Base-by-base conservation (phyloP, 352 stramenopile genomes). In the Phytophthora chlamydospora region DNA sequence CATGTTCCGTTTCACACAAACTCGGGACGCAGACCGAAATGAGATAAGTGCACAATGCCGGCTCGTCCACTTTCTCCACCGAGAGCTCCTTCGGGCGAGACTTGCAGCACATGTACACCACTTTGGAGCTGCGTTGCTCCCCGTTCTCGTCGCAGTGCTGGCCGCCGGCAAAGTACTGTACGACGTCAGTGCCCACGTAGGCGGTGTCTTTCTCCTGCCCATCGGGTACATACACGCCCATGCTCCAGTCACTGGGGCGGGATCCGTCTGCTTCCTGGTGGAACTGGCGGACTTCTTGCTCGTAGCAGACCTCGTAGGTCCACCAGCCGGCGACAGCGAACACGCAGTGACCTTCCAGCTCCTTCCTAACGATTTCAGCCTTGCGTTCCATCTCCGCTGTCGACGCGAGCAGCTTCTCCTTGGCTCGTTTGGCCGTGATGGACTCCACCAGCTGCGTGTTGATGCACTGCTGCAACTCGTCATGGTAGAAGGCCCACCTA, bases 101-200 rank as follows among this genome's bases (percentile, higher is more conserved):
- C 60, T 88, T 87, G 73, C 87, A 95, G 67, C 87, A 95, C 31
- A 66, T 80, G 62, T 88, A 93, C 17, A 91, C 63, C 7, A 95
- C 87, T 65, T 82, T 86, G 1, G 83, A 88, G 41, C 62, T 88
- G 13, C 87, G 87, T 13, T 78, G 55, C 59, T 91, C 78, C 27
- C 83, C 84, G 45, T 93, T 95, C 58, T 95, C 87, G 44, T 95
- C 87, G 35, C 87, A 95, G 51, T 88, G 75, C 47, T 95, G 87
- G 9, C 87, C 87, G 24, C 84, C 83, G 0, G 77, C 63, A 64
- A 89, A 95, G 56, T 81, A 83, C 53, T 95, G 87, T 24, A 78
- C 66, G 13, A 95, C 74, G 45, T 91, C 77, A 12, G 73, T 72
- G 16, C 57, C 71, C 6, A 49, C 39, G 43, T 70, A 58, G 1